phyloP scores from a whole-genome alignment of 2,329 filamentous ascomycete species.

The Neonectria sp. region DNA sequence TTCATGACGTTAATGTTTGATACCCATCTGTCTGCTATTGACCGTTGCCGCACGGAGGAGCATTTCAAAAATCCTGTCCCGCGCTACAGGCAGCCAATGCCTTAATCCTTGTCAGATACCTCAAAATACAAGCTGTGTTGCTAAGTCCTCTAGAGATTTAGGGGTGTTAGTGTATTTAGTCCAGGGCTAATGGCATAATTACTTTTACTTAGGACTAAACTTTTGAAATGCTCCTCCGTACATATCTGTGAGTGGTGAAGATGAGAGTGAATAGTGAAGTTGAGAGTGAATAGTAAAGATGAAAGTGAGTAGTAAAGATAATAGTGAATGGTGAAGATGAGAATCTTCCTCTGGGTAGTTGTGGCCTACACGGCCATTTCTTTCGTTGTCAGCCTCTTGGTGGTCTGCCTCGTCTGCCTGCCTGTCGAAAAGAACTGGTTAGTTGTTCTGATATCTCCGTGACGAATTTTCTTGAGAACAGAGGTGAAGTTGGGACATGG shows the following conservation, averaged over 20 bases:
- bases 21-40: not conserved
- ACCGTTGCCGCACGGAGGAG: not conserved
- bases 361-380: not conserved
- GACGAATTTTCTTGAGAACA: not conserved
- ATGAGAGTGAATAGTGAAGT: not conserved
- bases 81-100: no score
- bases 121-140: no score
- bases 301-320: not conserved
- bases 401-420: not conserved
- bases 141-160: no score
- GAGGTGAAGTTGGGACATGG: not conserved
- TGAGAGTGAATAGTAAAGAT: not conserved
- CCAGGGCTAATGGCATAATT: no score
- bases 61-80: no score
- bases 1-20: conserved; percentile 11
- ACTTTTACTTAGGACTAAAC: no score
- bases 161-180: no score
- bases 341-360: not conserved
- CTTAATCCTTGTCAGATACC: no score
- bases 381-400: not conserved
- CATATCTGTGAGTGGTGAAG: not conserved
- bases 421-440: not conserved
- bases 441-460: not conserved
- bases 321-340: not conserved
- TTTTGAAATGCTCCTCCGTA: no score